Percentiles rank a stretch among this genome's conserved stretches.
Conservation (phyloP, 345 rosid genomes). For the Populus nigra region DNA sequence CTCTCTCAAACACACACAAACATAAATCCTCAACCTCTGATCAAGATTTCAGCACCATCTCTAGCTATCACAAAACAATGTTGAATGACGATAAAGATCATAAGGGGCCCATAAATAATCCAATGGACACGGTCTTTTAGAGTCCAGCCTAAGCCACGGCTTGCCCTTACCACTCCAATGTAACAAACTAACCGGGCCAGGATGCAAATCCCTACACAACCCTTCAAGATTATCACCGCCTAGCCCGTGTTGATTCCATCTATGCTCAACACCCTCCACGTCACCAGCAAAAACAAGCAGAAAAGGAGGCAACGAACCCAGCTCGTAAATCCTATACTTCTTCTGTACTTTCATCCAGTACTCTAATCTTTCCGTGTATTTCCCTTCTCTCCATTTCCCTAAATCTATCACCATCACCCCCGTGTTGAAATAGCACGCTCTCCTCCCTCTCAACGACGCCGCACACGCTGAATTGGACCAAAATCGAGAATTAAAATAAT, state of each 20-base stretch:
- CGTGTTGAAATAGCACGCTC: constrained; percentile 76
- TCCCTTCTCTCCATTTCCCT: constrained; percentile 68
- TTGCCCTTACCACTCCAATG: constrained; percentile 96
- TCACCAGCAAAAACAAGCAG: constrained; percentile 77
- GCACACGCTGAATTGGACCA: constrained; percentile 56
- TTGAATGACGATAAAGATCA: constrained; percentile 52
- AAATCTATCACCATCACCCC: constrained; percentile 93
- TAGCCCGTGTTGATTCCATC: constrained; percentile 93
- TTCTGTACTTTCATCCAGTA: constrained; percentile 78
- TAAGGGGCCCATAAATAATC: constrained; percentile 77
- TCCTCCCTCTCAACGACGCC: constrained; percentile 46
- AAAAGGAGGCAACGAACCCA: constrained; percentile 85
- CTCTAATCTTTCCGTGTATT: constrained; percentile 57
- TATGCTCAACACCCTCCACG: constrained; percentile 72
- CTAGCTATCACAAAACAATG: constrained; percentile 58
- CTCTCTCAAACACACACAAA: no score
- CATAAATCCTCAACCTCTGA: neutral
- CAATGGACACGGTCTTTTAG: constrained; percentile 54
- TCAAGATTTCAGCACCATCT: neutral
- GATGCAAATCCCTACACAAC: constrained; percentile 64
- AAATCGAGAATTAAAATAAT: constrained; percentile 63
- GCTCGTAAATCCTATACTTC: constrained; percentile 65
- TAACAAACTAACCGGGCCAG: constrained; percentile 75
- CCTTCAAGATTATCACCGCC: constrained; percentile 86
- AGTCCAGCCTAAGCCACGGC: constrained; percentile 78